Conservation (phyloP, 768 basidiomycete species). For the Russula vinacea region DNA sequence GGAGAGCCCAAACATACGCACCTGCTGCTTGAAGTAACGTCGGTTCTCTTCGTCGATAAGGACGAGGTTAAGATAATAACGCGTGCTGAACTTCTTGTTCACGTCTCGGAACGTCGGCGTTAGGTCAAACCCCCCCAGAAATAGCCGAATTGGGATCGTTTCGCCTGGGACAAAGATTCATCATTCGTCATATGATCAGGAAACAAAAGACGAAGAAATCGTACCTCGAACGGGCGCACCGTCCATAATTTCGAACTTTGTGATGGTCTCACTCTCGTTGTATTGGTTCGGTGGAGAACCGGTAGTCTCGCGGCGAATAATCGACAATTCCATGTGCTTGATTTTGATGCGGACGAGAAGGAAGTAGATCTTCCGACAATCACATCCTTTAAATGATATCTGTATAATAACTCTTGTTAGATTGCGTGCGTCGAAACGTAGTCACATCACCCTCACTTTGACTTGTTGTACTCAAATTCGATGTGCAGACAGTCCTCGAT, state of each 20-base stretch:
- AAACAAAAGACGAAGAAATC: conserved; percentile 23
- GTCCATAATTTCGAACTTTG: conserved; percentile 99
- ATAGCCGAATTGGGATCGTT: conserved; percentile 95
- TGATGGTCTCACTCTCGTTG: conserved; percentile 98
- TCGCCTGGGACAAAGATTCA: conserved; percentile 56
- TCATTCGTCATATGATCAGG: neutral
- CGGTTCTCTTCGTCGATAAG: conserved; percentile 98
- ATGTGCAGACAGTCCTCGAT: conserved; percentile 99
- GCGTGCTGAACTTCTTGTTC: conserved; percentile 97
- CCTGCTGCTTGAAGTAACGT: conserved; percentile 97
- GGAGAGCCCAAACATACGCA: conserved; percentile 32
- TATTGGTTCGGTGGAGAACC: conserved; percentile 98
- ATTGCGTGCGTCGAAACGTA: conserved; percentile 34
- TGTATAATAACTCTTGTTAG: conserved; percentile 36
- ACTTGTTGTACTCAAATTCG: conserved; percentile 99
- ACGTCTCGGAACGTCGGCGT: conserved; percentile 99
- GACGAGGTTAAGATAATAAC: conserved; percentile 97
- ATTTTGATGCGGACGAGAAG: conserved; percentile 98
- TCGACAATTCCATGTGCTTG: conserved; percentile 99
- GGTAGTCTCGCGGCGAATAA: conserved; percentile 95
- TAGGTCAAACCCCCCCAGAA: conserved; percentile 96
- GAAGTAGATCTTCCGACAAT: conserved; percentile 99
- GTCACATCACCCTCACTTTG: conserved; percentile 58
- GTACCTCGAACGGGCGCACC: conserved; percentile 93
- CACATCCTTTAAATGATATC: conserved; percentile 98